Evolutionary conservation across 163 green algal species (phyloP), one percentile per base, ranked within the genome.

Genomic region (Chlamydomonas reinhardtii): DNA sequence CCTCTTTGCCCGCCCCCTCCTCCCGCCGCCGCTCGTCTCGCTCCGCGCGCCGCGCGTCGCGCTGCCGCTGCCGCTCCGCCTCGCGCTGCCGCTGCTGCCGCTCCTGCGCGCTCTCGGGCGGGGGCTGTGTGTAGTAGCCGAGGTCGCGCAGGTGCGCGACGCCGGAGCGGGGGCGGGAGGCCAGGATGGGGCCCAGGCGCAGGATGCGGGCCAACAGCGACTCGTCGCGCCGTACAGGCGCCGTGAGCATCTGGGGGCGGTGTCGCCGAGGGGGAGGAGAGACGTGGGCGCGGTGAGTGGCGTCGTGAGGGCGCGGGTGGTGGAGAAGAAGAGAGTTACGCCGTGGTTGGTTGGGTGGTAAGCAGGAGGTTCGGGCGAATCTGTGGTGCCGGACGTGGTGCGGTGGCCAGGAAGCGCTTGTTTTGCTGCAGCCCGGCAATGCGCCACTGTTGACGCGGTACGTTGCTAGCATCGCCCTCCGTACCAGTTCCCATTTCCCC

Each of bases 131-230:
- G 59, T 78, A 82, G 37, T 79, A 79, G 69, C 73, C 79, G 25
- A 82, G 65, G 29, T 74, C 71, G 8, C 85, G 70, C 4, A 85
- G 81, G 69, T 91, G 72, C n/a, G 27, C 17, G 37, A 80, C 71
- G 4, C 69, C 20, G 69, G 59, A 34, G 17, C 66, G 87, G 35
- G 80, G 80, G 52, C 87, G 68, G 66, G 65, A 80, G 39, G 81
- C 74, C 69, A 91, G 81, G 48, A 91, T 88, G 31, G 87, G 74
- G 5, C 87, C 87, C 56, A 91, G 81, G 59, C 87, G 79, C 19
- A 97, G 81, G 83, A 97, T 91, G 70, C 94, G 91, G 31, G 88
- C 76, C 22, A 97, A 91, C 37, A 97, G 65, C 35, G 91, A 95
- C 65, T 95, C 93, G 17, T 76, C 69, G 1, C 85, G 81, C 4